Conservation (phyloP, 345 rosid species). For the Gossypium arboreum region DNA sequence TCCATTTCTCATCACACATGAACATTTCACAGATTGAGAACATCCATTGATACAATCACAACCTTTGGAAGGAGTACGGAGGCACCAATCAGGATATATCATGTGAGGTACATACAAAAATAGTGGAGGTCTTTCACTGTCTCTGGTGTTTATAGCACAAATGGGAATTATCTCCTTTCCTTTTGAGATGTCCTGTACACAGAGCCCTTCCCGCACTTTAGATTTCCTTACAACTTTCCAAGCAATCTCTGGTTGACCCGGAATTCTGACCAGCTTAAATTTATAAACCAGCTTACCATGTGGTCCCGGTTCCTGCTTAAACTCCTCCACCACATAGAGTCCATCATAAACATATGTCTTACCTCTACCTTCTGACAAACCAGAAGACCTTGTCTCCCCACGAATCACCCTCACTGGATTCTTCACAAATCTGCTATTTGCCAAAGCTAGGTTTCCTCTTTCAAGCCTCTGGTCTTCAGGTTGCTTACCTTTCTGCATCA, state of each 20-base stretch:
- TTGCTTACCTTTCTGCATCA: conserved; percentile 44
- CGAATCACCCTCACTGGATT: conserved; percentile 74
- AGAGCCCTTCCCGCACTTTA: conserved; percentile 54
- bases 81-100: conserved; percentile 56
- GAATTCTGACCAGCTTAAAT: conserved; percentile 53
- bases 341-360: conserved; percentile 65
- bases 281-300: conserved; percentile 71
- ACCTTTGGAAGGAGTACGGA: conserved; percentile 40
- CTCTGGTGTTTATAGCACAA: conserved; percentile 66
- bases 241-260: conserved; percentile 79
- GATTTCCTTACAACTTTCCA: conserved; percentile 67
- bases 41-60: conserved; percentile 60
- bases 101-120: conserved; percentile 52
- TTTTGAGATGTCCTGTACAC: conserved; percentile 54
- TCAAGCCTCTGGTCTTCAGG: conserved; percentile 74
- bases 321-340: conserved; percentile 56
- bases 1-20: conserved; percentile 59
- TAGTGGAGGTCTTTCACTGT: conserved; percentile 60
- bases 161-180: conserved; percentile 67
- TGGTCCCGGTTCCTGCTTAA: conserved; percentile 50
- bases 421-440: conserved; percentile 40
- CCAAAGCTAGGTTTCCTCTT: conserved; percentile 71
- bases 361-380: conserved; percentile 33
- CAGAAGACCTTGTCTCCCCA: conserved; percentile 48
- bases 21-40: conserved; percentile 44